These are phyloP conservation scores for Candida dendrica DNA, from an alignment of 805 yeast genomes.

Conservation along the genomic window DNA sequence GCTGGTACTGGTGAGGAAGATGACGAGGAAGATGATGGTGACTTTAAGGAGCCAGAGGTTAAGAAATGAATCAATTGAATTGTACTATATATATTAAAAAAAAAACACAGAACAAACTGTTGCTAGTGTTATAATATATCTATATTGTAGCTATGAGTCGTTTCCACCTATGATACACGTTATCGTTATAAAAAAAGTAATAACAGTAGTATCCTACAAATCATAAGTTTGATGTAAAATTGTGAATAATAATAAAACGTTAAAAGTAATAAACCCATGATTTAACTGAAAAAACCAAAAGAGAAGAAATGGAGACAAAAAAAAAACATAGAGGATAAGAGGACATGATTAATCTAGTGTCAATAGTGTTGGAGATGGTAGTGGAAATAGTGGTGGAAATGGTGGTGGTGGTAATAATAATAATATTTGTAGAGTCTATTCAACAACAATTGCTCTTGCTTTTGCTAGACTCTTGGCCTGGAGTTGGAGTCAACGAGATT, in stretches of 20 bases:
- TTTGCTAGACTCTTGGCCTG: conserved; percentile 65
- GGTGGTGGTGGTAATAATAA: no score
- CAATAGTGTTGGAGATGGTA: no score
- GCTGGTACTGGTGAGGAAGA: conserved; percentile 41
- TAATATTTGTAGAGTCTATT: no score
- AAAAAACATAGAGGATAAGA: neutral
- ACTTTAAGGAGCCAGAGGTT: conserved; percentile 29
- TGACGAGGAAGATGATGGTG: conserved; percentile 42
- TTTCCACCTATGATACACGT: no score
- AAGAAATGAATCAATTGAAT: neutral
- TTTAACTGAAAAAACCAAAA: neutral
- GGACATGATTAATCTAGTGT: neutral
- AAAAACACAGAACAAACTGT: no score
- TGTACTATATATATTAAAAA: neutral
- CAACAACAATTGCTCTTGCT: conserved; percentile 59
- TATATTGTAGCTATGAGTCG: no score
- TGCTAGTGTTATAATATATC: no score
- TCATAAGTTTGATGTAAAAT: no score
- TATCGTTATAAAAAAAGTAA: no score
- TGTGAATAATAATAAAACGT: neutral
- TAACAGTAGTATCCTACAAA: no score
- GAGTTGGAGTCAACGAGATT: conserved; percentile 87
- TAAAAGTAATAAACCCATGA: neutral
- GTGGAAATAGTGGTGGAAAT: no score
- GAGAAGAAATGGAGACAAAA: neutral